Evolutionary conservation across 257 asterid species (phyloP).

Genomic region (Forsythia viridissima): DNA sequence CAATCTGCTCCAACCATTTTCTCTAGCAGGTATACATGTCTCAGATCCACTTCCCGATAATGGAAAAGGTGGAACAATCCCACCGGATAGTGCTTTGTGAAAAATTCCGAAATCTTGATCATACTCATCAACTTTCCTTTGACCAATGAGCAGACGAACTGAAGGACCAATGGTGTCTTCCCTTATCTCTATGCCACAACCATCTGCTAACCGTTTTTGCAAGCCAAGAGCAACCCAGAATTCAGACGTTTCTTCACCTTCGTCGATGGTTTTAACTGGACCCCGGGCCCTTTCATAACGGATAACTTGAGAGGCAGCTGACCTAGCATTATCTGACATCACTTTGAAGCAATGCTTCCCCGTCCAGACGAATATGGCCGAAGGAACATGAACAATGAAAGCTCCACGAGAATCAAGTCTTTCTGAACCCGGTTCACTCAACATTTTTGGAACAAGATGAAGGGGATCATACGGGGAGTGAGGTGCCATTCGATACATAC

Average conservation of each 20-base stretch:
- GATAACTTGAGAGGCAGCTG: constrained; percentile 77
- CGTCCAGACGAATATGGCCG: constrained; percentile 72
- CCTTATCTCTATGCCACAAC: not conserved
- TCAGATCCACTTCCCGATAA: constrained; percentile 53
- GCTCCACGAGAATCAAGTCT: constrained; percentile 92
- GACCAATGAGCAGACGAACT: constrained; percentile 15
- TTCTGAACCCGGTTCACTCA: constrained; percentile 34
- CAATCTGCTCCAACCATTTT: constrained; percentile 75
- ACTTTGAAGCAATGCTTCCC: constrained; percentile 59
- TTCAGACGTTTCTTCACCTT: constrained; percentile 71
- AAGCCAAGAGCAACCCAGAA: constrained; percentile 67
- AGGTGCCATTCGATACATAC: constrained; percentile 85
- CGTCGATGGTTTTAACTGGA: constrained; percentile 54
- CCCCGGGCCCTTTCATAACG: constrained; percentile 75
- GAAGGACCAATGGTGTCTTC: constrained; percentile 1
- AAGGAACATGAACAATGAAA: constrained; percentile 77
- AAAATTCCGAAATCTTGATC: constrained; percentile 77
- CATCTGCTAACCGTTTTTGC: constrained; percentile 23
- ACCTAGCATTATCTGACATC: constrained; percentile 71
- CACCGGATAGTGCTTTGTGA: constrained; percentile 65
- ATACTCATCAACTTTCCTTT: constrained; percentile 55
- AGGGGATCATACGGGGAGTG: constrained; percentile 94
- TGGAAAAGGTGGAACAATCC: constrained; percentile 75
- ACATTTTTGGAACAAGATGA: constrained; percentile 54
- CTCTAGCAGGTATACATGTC: constrained; percentile 65